These are phyloP conservation scores for Lycium ferocissimum DNA, from an alignment of 257 asterid species.

Conservation along the genomic window DNA sequence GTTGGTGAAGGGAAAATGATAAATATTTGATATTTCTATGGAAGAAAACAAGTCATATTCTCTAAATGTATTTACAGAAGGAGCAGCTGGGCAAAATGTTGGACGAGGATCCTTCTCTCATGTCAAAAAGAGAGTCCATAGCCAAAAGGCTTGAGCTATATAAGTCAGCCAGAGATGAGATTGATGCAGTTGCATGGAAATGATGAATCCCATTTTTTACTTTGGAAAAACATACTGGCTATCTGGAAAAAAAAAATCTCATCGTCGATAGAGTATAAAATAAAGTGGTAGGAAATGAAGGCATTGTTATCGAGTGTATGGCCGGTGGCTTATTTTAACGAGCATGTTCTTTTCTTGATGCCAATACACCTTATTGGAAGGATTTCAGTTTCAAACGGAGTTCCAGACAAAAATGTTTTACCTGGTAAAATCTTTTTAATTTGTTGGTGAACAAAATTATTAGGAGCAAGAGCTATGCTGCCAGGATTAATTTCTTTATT, in stretches of 20 bases:
- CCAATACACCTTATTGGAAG: not conserved
- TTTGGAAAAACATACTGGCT: not conserved
- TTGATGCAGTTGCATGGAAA: constrained; percentile 96
- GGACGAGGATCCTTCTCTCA: constrained; percentile 94
- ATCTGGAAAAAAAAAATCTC: not conserved
- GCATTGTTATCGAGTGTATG: not conserved
- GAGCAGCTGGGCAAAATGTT: constrained; percentile 92
- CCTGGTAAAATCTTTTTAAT: not conserved
- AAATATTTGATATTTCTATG: not conserved
- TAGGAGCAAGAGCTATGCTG: not conserved
- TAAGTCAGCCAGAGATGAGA: constrained; percentile 97
- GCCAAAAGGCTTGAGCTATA: constrained; percentile 89
- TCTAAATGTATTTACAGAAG: constrained; percentile 55
- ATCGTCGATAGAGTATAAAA: not conserved
- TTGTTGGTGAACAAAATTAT: not conserved
- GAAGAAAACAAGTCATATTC: not conserved
- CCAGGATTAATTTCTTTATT: not conserved
- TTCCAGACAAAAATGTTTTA: not conserved
- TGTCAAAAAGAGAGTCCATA: constrained; percentile 82
- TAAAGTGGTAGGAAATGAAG: not conserved
- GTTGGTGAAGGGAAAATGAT: not conserved
- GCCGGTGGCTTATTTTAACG: not conserved
- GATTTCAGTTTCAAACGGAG: not conserved
- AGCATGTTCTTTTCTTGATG: not conserved
- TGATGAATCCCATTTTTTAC: constrained; percentile 37